Conservation (phyloP, 176 grass and related monocot genomes). For the Elaeis guineensis region DNA sequence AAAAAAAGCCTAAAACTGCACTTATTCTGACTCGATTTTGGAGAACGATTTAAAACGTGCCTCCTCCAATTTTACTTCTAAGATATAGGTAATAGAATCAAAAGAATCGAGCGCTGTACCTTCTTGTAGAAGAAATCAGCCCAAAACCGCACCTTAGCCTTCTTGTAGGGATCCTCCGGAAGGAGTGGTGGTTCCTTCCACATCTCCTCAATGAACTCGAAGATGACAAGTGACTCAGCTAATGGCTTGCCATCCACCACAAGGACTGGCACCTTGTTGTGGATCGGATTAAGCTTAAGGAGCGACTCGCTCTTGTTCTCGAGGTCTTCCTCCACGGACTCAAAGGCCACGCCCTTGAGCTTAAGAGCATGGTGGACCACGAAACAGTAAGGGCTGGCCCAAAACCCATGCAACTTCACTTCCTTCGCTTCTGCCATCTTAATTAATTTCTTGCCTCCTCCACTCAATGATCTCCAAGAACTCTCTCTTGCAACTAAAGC, state of each 20-base stretch:
- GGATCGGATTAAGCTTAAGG: constrained; percentile 29
- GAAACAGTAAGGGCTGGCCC: constrained; percentile 19
- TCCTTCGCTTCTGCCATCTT: no score
- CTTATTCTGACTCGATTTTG: no score
- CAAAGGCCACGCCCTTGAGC: constrained; percentile 38
- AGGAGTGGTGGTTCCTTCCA: constrained; percentile 32
- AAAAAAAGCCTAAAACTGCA: no score
- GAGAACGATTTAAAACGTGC: no score
- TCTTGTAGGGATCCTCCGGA: constrained; percentile 11
- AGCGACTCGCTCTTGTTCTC: constrained; percentile 35
- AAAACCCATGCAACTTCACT: constrained; percentile 21
- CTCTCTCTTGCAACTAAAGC: no score
- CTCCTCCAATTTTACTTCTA: no score
- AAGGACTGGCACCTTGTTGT: constrained; percentile 44
- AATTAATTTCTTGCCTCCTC: no score
- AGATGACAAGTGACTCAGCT: constrained; percentile 29
- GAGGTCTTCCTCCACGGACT: constrained; percentile 57
- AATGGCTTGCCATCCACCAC: constrained; percentile 26
- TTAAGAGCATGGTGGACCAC: constrained; percentile 32
- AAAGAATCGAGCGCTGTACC: no score
- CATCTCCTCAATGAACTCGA: constrained; percentile 43
- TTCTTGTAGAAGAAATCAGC: constrained; percentile 29
- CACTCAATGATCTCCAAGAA: no score
- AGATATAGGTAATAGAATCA: no score
- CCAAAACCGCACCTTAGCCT: constrained; percentile 41